A percentile compares a stretch with the other conserved stretches of the same genome.
These are phyloP conservation scores for Hymenoscyphus linearis DNA, from an alignment of 2,329 filamentous ascomycete species.

Conservation along the genomic window DNA sequence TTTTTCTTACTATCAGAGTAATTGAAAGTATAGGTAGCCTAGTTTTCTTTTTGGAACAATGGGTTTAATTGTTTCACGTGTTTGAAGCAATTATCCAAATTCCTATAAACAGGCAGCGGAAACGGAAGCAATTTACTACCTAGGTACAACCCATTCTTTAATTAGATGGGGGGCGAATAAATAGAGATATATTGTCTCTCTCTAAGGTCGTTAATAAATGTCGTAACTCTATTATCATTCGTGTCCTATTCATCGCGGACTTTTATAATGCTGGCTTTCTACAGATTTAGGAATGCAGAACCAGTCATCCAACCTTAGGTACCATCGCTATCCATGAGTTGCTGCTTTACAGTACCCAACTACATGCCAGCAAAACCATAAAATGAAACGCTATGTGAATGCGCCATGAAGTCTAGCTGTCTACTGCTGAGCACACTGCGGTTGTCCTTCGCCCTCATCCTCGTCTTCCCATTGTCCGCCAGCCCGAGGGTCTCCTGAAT, in stretches of 20 bases:
- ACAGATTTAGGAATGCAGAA: not conserved
- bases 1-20: no score
- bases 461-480: conserved; percentile 66
- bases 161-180: not conserved
- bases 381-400: conserved; percentile 5
- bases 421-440: conserved; percentile 53
- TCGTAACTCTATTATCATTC: conserved; percentile 4
- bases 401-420: conserved; percentile 2
- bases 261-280: not conserved
- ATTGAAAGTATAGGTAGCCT: not conserved
- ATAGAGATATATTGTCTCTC: conserved; percentile 2
- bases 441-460: conserved; percentile 50
- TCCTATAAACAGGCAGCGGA: no score
- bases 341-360: not conserved
- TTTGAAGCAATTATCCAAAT: not conserved
- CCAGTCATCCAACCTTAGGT: not conserved
- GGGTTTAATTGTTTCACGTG: not conserved
- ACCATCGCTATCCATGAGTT: not conserved
- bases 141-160: not conserved
- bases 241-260: not conserved
- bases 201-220: not conserved
- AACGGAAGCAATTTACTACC: no score
- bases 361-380: conserved; percentile 1
- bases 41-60: not conserved
- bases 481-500: conserved; percentile 61